Evolutionary conservation across 257 asterid genomes (phyloP).

Genomic region (Capsicum rhomboideum): DNA sequence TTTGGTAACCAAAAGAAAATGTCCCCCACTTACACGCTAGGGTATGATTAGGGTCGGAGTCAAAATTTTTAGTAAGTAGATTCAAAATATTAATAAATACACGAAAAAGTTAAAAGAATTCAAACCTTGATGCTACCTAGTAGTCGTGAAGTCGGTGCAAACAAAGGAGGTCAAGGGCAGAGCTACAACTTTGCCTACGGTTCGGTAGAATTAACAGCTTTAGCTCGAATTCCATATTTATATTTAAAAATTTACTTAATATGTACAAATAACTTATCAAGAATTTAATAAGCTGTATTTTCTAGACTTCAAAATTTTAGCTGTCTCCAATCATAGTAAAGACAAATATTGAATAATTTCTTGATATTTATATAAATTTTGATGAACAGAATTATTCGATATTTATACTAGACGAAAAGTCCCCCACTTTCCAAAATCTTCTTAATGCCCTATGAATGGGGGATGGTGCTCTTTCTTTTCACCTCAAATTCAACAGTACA

Average conservation of each 20-base stretch:
- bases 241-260: background rate
- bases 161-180: background rate
- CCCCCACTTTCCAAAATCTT: background rate
- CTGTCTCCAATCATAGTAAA: rapidly evolving
- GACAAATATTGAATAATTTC: too few species aligned
- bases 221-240: background rate
- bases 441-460: background rate
- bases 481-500: background rate
- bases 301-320: background rate
- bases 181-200: background rate
- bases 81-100: background rate
- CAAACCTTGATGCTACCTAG: background rate
- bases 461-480: background rate
- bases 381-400: background rate
- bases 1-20: background rate
- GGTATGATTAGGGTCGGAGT: rapidly evolving
- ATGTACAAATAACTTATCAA: background rate
- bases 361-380: background rate
- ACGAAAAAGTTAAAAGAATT: background rate
- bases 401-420: background rate
- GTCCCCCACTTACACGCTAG: background rate
- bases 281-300: rapidly evolving
- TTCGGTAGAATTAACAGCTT: background rate
- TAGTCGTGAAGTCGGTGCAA: background rate
- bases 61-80: background rate